Base-by-base conservation (phyloP, 2,329 filamentous ascomycete genomes). In the Penicillium sp. region DNA sequence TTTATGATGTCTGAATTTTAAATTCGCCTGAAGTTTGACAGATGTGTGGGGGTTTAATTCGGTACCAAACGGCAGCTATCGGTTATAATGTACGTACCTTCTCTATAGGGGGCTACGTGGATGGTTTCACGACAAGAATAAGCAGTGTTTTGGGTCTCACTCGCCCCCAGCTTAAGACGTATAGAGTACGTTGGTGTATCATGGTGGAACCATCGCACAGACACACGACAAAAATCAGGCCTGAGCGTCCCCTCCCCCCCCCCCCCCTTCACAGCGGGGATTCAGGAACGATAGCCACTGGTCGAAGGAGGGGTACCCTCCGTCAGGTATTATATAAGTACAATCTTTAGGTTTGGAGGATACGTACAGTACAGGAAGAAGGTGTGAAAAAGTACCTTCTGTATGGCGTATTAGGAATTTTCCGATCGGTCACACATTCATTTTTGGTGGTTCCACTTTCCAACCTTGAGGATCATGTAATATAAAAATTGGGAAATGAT, bases 251-350 rank as follows among this genome's bases (percentile, higher is more conserved):
- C 48, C 26, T 26, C 43, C 21, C 26, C 58, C 62, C 57, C 64
- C 26, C 58, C 62, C 55, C 64, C 59, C 61, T 60, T 62, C 60
- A 59, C 57, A 61, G 64, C 63, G 67, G 65, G 62, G 62, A 60
- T 62, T 21, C 57, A 69, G 67, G 65, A 70, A 67, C 64, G 53
- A 57, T 54, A 59, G 57, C 65, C 57, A 69, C 65, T 70, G 67
- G 68, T 60, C 61, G 55, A 54, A 45, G 51, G 51, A 48, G 47
- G 37, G 48, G 54, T 50, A 47, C 19, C 27, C 26, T 23, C 42
- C 11, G 9, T 23, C 1, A 35, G 21, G 42, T 44, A 44, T 23
- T 19, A 47, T 53, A n/a, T 26, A 55, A 43, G 31, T 39, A 39
- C 37, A 37, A 23, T 23, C n/a, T 42, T 10, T 21, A 8, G 33